phyloP scores from a whole-genome alignment of 2,329 filamentous ascomycete species.

The Aspergillus novofumigatus region DNA sequence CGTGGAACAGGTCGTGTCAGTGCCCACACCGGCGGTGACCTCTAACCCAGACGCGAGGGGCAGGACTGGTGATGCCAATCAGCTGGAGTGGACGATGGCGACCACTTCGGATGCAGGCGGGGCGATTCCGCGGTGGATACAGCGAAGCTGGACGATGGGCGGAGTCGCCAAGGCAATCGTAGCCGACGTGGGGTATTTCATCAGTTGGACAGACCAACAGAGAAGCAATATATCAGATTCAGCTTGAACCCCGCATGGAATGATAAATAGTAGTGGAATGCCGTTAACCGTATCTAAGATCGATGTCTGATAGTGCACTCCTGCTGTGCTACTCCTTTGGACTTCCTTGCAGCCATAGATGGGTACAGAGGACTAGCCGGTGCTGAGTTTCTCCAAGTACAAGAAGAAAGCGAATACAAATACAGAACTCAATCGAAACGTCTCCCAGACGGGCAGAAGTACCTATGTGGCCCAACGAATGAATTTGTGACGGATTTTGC shows the following conservation, averaged over 20 bases:
- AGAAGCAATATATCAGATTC: constrained; percentile 3
- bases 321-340: too few species aligned
- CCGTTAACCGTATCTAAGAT: too few species aligned
- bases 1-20: constrained; percentile 27
- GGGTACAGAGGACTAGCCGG: too few species aligned
- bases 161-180: constrained; percentile 36
- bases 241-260: background rate
- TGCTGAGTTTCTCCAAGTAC: too few species aligned
- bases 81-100: constrained; percentile 34
- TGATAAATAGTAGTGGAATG: too few species aligned
- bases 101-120: constrained; percentile 36
- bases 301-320: too few species aligned
- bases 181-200: constrained; percentile 37
- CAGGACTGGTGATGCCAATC: background rate
- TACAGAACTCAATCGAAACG: background rate
- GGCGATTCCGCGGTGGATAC: constrained; percentile 34
- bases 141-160: constrained; percentile 34
- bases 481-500: background rate
- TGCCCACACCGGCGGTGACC: background rate
- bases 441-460: background rate
- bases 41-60: background rate
- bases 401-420: too few species aligned
- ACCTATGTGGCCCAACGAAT: background rate
- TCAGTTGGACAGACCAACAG: constrained; percentile 27
- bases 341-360: too few species aligned